A percentile compares a stretch with the other conserved stretches of the same genome.
These are phyloP conservation scores for Porphyra umbilicalis DNA, from an alignment of 31 red algal species.

Conservation along the genomic window DNA sequence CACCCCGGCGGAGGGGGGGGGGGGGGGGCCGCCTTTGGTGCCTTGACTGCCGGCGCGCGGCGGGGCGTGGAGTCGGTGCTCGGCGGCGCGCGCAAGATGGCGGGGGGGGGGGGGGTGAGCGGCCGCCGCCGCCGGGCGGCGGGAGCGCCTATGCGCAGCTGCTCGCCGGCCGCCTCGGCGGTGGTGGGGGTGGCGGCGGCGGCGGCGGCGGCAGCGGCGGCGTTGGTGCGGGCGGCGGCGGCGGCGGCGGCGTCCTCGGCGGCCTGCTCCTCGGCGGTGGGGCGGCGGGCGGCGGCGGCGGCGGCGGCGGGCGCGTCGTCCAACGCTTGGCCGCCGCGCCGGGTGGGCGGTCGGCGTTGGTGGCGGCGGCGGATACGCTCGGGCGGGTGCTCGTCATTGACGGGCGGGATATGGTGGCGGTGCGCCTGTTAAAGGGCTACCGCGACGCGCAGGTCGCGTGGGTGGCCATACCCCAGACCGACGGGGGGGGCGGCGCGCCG, in stretches of 20 bases:
- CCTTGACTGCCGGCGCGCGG: conserved; percentile 10
- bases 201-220: neutral
- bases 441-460: conserved; percentile 57
- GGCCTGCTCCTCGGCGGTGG: conserved; percentile 1
- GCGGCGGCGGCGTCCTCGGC: conserved; percentile 3
- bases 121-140: conserved; percentile 1
- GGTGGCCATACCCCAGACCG: neutral
- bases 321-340: conserved; percentile 41
- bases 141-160: neutral
- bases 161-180: neutral
- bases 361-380: conserved; percentile 41
- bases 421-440: conserved; percentile 55
- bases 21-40: conserved; percentile 6
- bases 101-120: conserved; percentile 2
- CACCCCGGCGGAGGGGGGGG: conserved; percentile 13
- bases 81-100: conserved; percentile 23
- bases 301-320: conserved; percentile 28
- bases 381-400: conserved; percentile 51
- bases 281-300: conserved; percentile 3
- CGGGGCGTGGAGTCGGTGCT: conserved; percentile 13
- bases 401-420: conserved; percentile 42
- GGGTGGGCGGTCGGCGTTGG: conserved; percentile 17
- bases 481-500: neutral
- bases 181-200: neutral
- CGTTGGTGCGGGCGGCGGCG: neutral